Evolutionary conservation across 306 rosid species (phyloP).

Genomic region (Malus orientalis): DNA sequence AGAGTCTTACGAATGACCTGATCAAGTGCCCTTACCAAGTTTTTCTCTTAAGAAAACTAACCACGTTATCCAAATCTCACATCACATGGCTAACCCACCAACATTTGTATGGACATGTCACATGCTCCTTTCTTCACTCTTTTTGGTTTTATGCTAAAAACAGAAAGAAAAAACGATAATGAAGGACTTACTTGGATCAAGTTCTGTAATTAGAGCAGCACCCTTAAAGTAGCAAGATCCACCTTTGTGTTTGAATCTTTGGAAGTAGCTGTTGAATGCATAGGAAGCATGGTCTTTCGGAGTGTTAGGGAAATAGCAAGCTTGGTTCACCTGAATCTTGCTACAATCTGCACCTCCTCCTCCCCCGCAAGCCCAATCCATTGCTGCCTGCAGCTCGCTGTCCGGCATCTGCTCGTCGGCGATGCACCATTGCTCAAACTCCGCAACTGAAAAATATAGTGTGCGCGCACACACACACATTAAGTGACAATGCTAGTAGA

Average conservation of each 20-base stretch:
- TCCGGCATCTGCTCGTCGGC: conserved; percentile 72
- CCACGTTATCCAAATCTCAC: conserved; percentile 8
- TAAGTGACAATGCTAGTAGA: background rate
- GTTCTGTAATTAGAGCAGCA: conserved; percentile 62
- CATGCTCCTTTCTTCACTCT: background rate
- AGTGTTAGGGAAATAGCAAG: conserved; percentile 64
- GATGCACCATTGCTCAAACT: conserved; percentile 69
- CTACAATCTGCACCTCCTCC: conserved; percentile 74
- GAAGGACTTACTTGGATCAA: conserved; percentile 67
- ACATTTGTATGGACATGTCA: conserved; percentile 16
- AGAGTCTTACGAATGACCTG: background rate
- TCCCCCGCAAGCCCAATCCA: conserved; percentile 78
- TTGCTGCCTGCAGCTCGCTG: conserved; percentile 52
- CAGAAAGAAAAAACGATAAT: background rate
- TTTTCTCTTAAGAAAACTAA: background rate
- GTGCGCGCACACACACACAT: background rate
- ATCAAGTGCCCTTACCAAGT: background rate
- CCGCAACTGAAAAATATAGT: conserved; percentile 23
- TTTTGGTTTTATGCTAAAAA: background rate
- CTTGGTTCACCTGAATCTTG: conserved; percentile 46
- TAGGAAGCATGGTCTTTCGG: conserved; percentile 69
- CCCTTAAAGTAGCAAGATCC: conserved; percentile 69
- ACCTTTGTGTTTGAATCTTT: conserved; percentile 54
- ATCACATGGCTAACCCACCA: conserved; percentile 14
- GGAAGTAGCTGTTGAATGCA: conserved; percentile 67